A percentile compares a stretch with the other conserved stretches of the same genome.
Evolutionary conservation across 2,329 filamentous ascomycete species (phyloP).

Genomic region (Neopestalotiopsis rosae): DNA sequence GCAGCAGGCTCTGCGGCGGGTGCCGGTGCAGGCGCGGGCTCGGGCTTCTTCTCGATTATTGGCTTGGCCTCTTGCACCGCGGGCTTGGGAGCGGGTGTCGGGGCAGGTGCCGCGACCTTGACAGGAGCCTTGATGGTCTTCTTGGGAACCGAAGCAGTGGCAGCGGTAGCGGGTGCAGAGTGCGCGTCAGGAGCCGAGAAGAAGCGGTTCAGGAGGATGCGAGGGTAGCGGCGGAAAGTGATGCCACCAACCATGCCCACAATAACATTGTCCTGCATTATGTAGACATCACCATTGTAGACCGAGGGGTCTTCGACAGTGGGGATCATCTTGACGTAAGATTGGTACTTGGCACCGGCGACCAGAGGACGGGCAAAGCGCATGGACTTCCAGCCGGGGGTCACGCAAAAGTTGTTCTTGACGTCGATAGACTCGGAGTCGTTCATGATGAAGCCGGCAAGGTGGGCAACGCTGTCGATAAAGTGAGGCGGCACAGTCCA

Average conservation of each 20-base stretch:
- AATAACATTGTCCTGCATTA: constrained; percentile 39
- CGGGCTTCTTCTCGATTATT: not conserved
- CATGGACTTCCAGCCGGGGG: constrained; percentile 42
- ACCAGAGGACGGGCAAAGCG: constrained; percentile 37
- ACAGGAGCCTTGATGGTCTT: not conserved
- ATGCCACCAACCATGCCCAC: constrained; percentile 39
- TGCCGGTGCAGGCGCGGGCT: constrained; percentile 2
- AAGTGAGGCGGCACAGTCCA: constrained; percentile 47
- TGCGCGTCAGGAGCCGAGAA: constrained; percentile 41
- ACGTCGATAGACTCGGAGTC: constrained; percentile 40
- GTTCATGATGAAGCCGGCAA: constrained; percentile 48
- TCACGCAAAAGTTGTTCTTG: constrained; percentile 39
- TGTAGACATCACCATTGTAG: constrained; percentile 41
- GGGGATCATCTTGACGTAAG: constrained; percentile 46
- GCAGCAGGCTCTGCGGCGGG: constrained; percentile 3
- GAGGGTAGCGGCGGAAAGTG: constrained; percentile 43
- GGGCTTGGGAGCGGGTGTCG: not conserved
- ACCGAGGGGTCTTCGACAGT: constrained; percentile 32
- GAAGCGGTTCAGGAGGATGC: constrained; percentile 43
- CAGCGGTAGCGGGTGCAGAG: not conserved
- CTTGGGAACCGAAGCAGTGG: not conserved
- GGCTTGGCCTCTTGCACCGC: not conserved
- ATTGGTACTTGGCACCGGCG: constrained; percentile 37
- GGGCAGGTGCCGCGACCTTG: not conserved
- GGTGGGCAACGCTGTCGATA: constrained; percentile 43